Evolutionary conservation across 75 land plant species (phyloP).

Genomic region (Sequoiadendron giganteum): DNA sequence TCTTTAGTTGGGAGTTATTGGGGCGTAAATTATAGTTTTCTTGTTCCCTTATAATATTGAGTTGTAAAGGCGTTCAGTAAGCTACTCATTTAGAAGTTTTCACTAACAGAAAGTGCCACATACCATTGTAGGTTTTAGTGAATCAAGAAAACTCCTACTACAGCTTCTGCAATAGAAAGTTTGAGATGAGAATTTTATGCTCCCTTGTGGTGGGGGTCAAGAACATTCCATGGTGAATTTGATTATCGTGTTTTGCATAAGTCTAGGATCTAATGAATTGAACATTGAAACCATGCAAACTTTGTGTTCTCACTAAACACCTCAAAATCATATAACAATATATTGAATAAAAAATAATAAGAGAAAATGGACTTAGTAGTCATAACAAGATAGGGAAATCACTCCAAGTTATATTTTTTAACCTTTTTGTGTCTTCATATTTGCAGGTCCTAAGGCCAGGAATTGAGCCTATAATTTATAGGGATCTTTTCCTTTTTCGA

Average conservation of each 20-base stretch:
- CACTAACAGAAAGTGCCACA: neutral
- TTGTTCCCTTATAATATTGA: neutral
- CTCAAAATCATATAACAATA: no score
- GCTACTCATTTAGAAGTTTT: neutral
- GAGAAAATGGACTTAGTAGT: neutral
- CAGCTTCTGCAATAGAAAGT: neutral
- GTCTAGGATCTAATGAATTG: neutral
- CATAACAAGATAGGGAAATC: neutral
- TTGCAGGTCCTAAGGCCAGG: slow-evolving; percentile 92
- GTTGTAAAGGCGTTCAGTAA: neutral
- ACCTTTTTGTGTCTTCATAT: neutral
- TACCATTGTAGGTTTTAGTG: neutral
- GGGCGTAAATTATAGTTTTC: neutral
- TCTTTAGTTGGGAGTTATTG: neutral
- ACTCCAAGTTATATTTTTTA: neutral
- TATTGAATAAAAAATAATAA: neutral
- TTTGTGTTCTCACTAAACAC: neutral
- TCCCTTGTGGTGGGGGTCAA: neutral
- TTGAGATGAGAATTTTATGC: neutral
- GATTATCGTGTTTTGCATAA: neutral
- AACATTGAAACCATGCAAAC: neutral
- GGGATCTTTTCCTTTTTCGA: slow-evolving; percentile 92
- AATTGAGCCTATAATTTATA: slow-evolving; percentile 95
- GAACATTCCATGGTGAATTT: neutral
- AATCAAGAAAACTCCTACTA: neutral